A percentile compares a stretch with the other conserved stretches of the same genome.
phyloP scores from a whole-genome alignment of 176 grass and related monocot species.

The Eremochloa ophiuroides region DNA sequence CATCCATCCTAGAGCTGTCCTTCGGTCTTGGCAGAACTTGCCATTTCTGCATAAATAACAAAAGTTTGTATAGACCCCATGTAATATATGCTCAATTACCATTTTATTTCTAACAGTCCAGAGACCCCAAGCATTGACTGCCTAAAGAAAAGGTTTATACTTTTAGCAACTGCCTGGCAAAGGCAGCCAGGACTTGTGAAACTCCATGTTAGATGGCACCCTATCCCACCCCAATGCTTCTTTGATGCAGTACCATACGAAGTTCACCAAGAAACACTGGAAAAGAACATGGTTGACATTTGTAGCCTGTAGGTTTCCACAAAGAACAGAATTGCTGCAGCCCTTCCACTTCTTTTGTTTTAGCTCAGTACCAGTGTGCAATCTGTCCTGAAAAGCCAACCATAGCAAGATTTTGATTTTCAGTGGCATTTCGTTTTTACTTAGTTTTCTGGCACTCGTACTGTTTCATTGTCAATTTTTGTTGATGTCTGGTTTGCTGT shows the following conservation, averaged over 20 bases:
- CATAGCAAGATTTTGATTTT: neutral
- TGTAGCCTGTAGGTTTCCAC: neutral
- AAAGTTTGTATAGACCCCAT: neutral
- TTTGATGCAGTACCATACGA: neutral
- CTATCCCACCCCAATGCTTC: neutral
- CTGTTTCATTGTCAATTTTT: neutral
- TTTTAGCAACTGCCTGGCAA: neutral
- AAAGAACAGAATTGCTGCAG: neutral
- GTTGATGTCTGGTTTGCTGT: neutral
- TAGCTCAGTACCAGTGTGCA: neutral
- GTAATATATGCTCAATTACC: neutral
- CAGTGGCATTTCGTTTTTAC: neutral
- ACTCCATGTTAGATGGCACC: neutral
- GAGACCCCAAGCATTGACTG: neutral
- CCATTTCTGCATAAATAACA: neutral
- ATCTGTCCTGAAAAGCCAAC: neutral
- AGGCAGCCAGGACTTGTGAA: neutral
- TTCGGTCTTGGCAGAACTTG: neutral
- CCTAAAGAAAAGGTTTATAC: neutral
- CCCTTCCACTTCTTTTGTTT: neutral
- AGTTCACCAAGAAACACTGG: neutral
- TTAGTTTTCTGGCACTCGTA: neutral
- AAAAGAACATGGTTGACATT: neutral
- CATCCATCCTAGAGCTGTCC: neutral
- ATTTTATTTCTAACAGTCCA: neutral